Evolutionary conservation across 345 rosid species (phyloP), one percentile per base, ranked within the genome.

Genomic region (Arabidopsis suecica): DNA sequence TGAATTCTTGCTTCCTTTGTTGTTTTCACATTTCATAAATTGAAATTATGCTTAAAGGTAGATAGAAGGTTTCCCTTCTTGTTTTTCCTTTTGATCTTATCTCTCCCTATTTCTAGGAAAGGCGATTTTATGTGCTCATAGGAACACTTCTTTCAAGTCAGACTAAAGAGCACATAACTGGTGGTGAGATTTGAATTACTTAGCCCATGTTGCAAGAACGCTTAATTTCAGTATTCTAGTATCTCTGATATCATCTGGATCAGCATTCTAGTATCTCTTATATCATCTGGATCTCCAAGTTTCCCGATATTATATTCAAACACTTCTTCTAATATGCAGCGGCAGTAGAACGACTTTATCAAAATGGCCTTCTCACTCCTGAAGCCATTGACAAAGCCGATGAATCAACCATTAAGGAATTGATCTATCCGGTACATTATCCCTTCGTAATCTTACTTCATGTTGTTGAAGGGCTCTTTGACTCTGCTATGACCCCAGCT

Each of bases 111-210:
- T 13, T 65, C 5, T 54, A 87, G 94, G 89, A 89, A 83, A 87
- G 89, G 80, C 80, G 91, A 74, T 89, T 89, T 42, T 87, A 90
- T 49, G 89, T 89, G 68, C 84, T 89, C 63, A 84, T 77, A 13
- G 88, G 89, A 54, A 84, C 94, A 66, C 94, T 89, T 65, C 76
- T 89, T 58, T 89, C 94, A 47, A 89, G 94, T 81, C 94, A 89
- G 79, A 89, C 91, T 41, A 89, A 87, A 82, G 94, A 87, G 74
- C 83, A 87, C 20, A 81, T 87, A 47, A 87, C 80, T 32, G 74
- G 82, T 81, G 94, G 94, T 78, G 72, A 66, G 91, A 75, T 68
- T 67, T 38, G n/a, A 58, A 28, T 51, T 20, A 36, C 47, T 59
- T 49, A 38, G 1, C 30, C 10, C 8, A 49, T 45, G 44, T 58